phyloP scores from a whole-genome alignment of 306 rosid genomes.

The Amphicarpaea edgeworthii region DNA sequence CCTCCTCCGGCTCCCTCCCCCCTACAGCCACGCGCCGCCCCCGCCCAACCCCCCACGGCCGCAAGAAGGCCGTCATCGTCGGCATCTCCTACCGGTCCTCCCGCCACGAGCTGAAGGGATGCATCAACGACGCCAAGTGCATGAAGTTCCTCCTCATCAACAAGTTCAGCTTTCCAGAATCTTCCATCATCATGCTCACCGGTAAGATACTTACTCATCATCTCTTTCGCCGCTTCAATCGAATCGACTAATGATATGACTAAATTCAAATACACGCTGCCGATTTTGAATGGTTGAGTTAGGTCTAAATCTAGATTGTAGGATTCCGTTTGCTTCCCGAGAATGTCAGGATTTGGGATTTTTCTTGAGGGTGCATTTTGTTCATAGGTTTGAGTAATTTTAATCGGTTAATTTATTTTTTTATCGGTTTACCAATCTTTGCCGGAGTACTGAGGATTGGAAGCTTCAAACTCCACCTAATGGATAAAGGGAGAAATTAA shows the following conservation, averaged over 20 bases:
- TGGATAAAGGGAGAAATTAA: background rate
- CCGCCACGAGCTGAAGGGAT: conserved; percentile 91
- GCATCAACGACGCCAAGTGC: conserved; percentile 94
- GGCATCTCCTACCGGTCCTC: conserved; percentile 86
- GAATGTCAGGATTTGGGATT: background rate
- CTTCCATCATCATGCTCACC: conserved; percentile 92
- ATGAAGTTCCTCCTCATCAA: conserved; percentile 80
- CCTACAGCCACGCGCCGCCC: conserved; percentile 69
- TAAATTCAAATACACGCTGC: too few relatives aligned
- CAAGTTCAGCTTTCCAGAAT: conserved; percentile 79
- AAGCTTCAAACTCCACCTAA: background rate
- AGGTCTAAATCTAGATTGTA: too few relatives aligned
- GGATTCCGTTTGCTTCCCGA: background rate
- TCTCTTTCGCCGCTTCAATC: too few relatives aligned
- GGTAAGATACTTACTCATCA: conserved; percentile 38
- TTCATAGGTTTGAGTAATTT: background rate
- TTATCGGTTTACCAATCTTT: too few relatives aligned
- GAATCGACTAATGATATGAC: too few relatives aligned
- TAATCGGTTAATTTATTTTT: background rate
- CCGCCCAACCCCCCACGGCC: conserved; percentile 73
- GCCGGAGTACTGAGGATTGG: too few relatives aligned
- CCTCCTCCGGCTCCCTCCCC: conserved; percentile 50
- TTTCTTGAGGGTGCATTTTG: background rate
- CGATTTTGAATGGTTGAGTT: too few relatives aligned
- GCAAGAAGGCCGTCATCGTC: conserved; percentile 91